Conservation (phyloP, 129 eudicot species). For the Flaveria sonorensis region DNA sequence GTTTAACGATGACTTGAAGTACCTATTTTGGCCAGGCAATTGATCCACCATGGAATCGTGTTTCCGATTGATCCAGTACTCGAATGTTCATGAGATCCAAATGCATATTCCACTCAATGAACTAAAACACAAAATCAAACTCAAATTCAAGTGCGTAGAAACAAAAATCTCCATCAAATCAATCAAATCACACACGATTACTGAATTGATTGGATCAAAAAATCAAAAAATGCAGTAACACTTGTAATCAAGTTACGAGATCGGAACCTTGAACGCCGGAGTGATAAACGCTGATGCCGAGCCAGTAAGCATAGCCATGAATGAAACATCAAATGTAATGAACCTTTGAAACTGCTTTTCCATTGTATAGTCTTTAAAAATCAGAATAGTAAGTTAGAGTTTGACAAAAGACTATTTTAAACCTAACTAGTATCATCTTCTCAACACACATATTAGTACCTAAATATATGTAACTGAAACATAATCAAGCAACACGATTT, state of each 20-base stretch:
- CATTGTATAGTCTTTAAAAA: too few species aligned
- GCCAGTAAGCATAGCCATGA: too few species aligned
- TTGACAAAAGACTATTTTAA: too few species aligned
- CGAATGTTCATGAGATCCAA: slow-evolving; percentile 79
- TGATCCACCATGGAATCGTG: slow-evolving; percentile 80
- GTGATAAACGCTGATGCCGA: slow-evolving; percentile 69
- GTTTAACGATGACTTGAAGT: slow-evolving; percentile 1
- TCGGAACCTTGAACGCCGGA: slow-evolving; percentile 78
- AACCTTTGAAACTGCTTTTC: too few species aligned
- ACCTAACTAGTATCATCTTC: too few species aligned
- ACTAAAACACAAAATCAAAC: slow-evolving; percentile 34
- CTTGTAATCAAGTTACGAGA: background rate
- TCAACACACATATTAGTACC: too few species aligned
- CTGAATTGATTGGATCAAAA: too few species aligned
- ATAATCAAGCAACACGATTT: too few species aligned
- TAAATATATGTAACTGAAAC: too few species aligned
- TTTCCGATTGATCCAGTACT: slow-evolving; percentile 80
- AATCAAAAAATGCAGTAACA: too few species aligned
- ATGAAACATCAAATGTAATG: too few species aligned
- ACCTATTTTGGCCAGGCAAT: slow-evolving; percentile 90
- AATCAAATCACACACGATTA: background rate
- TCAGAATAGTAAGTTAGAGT: too few species aligned
- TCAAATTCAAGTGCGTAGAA: background rate
- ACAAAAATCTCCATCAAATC: background rate
- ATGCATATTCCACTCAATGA: slow-evolving; percentile 88